A percentile compares a stretch with the other conserved stretches of the same genome.
Conservation (phyloP, 139 green algal genomes). For the Astrephomene gubernaculifera region DNA sequence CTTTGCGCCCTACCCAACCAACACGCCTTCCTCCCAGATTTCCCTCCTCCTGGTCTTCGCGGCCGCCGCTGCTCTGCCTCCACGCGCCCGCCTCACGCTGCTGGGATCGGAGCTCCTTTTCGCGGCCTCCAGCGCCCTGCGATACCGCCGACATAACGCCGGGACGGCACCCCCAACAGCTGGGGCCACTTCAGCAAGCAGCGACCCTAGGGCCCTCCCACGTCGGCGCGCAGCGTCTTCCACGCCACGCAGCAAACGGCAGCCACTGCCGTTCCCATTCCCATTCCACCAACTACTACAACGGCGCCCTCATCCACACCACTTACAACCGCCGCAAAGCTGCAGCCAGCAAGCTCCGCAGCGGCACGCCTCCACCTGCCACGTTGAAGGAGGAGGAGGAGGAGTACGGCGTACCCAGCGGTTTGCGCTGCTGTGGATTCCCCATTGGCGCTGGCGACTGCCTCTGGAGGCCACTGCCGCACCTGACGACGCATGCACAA, state of each 20-base stretch:
- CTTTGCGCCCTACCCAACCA: neutral
- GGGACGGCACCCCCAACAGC: too few species aligned
- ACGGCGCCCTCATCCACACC: too few species aligned
- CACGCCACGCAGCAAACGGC: too few species aligned
- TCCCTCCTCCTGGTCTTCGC: neutral
- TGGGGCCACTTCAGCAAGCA: too few species aligned
- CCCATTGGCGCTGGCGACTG: neutral
- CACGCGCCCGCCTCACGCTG: neutral
- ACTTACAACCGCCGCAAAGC: neutral
- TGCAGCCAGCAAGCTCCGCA: neutral
- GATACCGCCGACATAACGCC: neutral
- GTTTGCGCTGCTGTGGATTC: neutral
- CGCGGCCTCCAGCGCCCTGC: neutral
- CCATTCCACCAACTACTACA: too few species aligned
- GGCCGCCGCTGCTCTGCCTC: neutral
- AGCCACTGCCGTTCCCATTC: neutral
- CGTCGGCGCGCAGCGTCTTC: too few species aligned
- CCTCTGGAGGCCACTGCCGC: neutral
- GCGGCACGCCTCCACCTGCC: neutral
- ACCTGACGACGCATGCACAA: neutral
- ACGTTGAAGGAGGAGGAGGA: neutral
- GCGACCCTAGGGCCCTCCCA: too few species aligned
- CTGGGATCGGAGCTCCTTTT: constrained; percentile 15
- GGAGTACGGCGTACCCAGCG: neutral
- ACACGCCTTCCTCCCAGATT: neutral